phyloP scores from a whole-genome alignment of 441 rosid genomes.

The Populus hybrid region DNA sequence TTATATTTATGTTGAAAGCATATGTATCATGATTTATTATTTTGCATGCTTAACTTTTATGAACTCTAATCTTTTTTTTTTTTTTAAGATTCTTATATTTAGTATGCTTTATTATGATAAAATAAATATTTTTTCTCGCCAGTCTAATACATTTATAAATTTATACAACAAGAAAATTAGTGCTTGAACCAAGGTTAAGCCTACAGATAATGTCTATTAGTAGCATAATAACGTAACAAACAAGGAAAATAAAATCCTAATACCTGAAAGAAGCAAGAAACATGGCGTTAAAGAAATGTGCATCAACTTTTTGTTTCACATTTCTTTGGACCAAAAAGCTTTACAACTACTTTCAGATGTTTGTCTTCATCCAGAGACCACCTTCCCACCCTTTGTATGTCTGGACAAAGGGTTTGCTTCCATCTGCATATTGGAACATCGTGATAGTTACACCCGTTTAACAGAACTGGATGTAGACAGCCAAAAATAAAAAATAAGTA shows the following conservation, averaged over 20 bases:
- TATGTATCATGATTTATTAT: too few species aligned
- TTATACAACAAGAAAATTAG: not conserved
- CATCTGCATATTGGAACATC: conserved; percentile 46
- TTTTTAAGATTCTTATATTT: too few species aligned
- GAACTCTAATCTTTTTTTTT: too few species aligned
- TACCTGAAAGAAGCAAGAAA: not conserved
- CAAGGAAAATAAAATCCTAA: not conserved
- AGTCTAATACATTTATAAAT: too few species aligned
- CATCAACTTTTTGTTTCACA: conserved; percentile 46
- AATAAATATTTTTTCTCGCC: not conserved
- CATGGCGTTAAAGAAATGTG: not conserved
- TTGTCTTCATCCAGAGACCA: conserved; percentile 75
- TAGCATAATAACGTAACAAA: not conserved
- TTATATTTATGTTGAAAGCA: too few species aligned
- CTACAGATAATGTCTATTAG: not conserved
- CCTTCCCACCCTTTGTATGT: conserved; percentile 47
- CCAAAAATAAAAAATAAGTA: too few species aligned
- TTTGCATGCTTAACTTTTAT: too few species aligned
- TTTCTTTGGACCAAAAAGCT: conserved; percentile 74
- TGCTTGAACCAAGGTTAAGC: not conserved
- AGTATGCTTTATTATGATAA: too few species aligned
- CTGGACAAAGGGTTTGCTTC: conserved; percentile 66
- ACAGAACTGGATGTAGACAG: not conserved
- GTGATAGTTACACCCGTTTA: not conserved
- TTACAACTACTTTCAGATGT: conserved; percentile 69